phyloP scores from a whole-genome alignment of 495 filamentous ascomycete genomes.

The Halenospora varia region DNA sequence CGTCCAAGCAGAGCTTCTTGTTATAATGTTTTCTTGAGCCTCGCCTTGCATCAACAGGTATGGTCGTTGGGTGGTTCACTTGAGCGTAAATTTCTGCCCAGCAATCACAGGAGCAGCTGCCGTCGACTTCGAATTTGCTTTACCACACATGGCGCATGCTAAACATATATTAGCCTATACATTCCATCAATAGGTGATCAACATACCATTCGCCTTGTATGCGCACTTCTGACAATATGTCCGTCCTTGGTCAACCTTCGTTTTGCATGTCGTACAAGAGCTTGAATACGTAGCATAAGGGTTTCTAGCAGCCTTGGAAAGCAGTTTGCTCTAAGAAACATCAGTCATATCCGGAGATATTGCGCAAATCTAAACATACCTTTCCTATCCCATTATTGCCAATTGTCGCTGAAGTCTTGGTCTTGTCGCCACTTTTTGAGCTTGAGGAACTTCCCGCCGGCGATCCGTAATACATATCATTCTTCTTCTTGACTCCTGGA shows the following conservation, averaged over 20 bases:
- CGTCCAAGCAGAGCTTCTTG: no score
- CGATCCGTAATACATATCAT: conserved; percentile 69
- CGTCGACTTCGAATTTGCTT: conserved; percentile 45
- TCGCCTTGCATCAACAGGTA: neutral
- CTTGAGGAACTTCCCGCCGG: conserved; percentile 39
- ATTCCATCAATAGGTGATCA: neutral
- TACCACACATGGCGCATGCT: conserved; percentile 68
- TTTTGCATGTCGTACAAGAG: conserved; percentile 54
- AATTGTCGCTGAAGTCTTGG: conserved; percentile 45
- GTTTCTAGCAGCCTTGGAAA: conserved; percentile 64
- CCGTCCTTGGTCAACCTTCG: conserved; percentile 58
- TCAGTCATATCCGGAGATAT: neutral
- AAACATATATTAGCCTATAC: conserved; percentile 16
- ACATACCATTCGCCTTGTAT: conserved; percentile 59
- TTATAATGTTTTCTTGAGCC: neutral
- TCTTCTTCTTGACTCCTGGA: conserved; percentile 66
- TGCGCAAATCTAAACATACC: conserved; percentile 24
- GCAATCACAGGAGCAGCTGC: conserved; percentile 51
- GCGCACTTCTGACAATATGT: conserved; percentile 64
- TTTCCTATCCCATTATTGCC: conserved; percentile 53
- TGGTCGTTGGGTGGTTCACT: conserved; percentile 37
- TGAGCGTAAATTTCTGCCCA: conserved; percentile 63
- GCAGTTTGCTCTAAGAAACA: conserved; percentile 54
- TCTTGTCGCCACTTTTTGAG: conserved; percentile 23
- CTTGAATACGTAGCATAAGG: conserved; percentile 64